Conservation (phyloP, 148 eudicot genomes). For the Nepenthes gracilis region DNA sequence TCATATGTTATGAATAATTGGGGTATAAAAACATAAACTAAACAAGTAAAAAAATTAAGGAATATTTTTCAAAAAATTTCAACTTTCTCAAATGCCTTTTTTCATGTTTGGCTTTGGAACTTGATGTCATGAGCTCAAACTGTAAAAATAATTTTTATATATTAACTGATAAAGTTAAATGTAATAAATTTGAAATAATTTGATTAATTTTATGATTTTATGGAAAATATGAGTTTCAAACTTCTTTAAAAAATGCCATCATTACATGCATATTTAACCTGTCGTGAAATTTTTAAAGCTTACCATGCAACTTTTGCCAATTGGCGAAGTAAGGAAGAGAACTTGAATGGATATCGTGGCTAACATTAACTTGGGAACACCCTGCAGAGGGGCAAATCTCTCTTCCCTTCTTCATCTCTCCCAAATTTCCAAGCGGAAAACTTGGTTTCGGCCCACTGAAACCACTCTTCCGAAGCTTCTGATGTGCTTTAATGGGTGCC, state of each 20-base stretch:
- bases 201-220: too few relatives aligned
- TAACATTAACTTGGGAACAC: not conserved
- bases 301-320: conserved; percentile 77
- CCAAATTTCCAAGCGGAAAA: conserved; percentile 66
- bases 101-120: too few relatives aligned
- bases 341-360: conserved; percentile 66
- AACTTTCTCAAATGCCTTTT: too few relatives aligned
- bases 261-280: too few relatives aligned
- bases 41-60: too few relatives aligned
- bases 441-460: conserved; percentile 60
- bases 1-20: too few relatives aligned
- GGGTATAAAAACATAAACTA: too few relatives aligned
- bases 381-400: not conserved
- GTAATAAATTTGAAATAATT: not conserved
- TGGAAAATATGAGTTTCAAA: too few relatives aligned
- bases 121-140: too few relatives aligned
- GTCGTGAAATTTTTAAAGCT: not conserved
- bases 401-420: conserved; percentile 34
- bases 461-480: conserved; percentile 42
- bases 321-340: conserved; percentile 70
- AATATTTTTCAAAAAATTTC: too few relatives aligned
- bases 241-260: too few relatives aligned
- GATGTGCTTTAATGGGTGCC: conserved; percentile 22
- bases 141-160: not conserved
- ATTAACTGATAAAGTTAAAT: too few relatives aligned